Evolutionary conservation across 139 green algal genomes (phyloP).

Genomic region (Closterium sp.): DNA sequence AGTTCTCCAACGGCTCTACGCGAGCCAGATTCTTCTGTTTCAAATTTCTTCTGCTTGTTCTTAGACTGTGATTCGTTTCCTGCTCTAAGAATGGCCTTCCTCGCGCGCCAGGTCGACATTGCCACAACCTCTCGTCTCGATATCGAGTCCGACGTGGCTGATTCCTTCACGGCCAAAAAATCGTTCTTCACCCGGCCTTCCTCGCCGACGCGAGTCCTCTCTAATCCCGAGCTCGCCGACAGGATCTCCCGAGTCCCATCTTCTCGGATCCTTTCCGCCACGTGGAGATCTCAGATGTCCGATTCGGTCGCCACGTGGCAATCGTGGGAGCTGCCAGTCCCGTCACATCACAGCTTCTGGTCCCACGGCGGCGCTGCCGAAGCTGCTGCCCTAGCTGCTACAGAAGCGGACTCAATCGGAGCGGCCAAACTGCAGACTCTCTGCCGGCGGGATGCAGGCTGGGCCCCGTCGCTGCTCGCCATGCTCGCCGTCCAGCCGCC

Average conservation of each 20-base stretch:
- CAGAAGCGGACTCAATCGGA: neutral
- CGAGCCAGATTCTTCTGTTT: neutral
- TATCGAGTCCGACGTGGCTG: neutral
- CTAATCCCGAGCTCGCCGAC: neutral
- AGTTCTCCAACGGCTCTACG: neutral
- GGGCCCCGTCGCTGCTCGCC: neutral
- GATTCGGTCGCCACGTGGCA: neutral
- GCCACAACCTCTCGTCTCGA: neutral
- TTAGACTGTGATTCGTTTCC: neutral
- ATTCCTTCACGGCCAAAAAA: neutral
- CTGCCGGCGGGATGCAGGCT: neutral
- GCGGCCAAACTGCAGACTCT: neutral
- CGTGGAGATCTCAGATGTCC: neutral
- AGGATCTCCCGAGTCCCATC: neutral
- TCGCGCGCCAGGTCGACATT: neutral
- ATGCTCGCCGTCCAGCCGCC: neutral
- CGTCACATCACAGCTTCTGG: neutral
- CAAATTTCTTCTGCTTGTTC: neutral
- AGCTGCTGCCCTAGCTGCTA: neutral
- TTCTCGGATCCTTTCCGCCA: neutral
- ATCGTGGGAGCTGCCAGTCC: neutral
- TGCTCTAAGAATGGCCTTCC: neutral
- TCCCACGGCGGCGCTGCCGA: neutral
- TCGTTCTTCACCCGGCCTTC: neutral
- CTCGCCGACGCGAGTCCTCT: neutral